phyloP scores from a whole-genome alignment of 139 green algal genomes.

The Chara braunii region DNA sequence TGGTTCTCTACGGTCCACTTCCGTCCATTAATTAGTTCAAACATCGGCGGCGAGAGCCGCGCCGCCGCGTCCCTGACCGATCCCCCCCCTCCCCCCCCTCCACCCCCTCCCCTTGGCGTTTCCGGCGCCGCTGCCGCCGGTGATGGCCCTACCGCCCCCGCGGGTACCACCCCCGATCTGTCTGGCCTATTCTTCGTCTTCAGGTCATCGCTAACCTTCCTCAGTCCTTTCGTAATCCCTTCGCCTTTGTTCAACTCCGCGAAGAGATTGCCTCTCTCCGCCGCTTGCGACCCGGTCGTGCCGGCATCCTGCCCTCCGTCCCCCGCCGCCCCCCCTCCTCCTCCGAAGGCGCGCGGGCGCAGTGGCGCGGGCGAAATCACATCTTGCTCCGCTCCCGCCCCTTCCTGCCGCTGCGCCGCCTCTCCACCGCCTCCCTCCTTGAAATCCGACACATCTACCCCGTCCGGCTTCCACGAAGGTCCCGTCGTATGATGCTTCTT shows the following conservation, averaged over 20 bases:
- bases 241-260: slow-evolving; percentile 52
- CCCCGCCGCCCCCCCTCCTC: not conserved
- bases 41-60: slow-evolving; percentile 45
- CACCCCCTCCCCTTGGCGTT: not conserved
- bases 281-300: too few relatives aligned
- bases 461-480: slow-evolving; percentile 58
- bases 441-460: slow-evolving; percentile 42
- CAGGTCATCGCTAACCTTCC: slow-evolving; percentile 91
- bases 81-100: too few relatives aligned
- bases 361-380: slow-evolving; percentile 12
- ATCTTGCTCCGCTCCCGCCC: too few relatives aligned
- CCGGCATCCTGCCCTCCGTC: too few relatives aligned
- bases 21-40: slow-evolving; percentile 68
- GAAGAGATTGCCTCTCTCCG: slow-evolving; percentile 39
- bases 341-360: not conserved
- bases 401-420: too few relatives aligned
- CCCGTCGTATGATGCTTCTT: slow-evolving; percentile 51
- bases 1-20: slow-evolving; percentile 87
- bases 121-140: slow-evolving; percentile 11
- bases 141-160: too few relatives aligned
- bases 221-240: slow-evolving; percentile 58
- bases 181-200: slow-evolving; percentile 89
- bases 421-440: slow-evolving; percentile 8
- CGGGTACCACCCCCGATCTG: slow-evolving; percentile 53
- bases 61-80: too few relatives aligned